Evolutionary conservation across 2,329 filamentous ascomycete species (phyloP).

Genomic region (Laburnicola sp.): DNA sequence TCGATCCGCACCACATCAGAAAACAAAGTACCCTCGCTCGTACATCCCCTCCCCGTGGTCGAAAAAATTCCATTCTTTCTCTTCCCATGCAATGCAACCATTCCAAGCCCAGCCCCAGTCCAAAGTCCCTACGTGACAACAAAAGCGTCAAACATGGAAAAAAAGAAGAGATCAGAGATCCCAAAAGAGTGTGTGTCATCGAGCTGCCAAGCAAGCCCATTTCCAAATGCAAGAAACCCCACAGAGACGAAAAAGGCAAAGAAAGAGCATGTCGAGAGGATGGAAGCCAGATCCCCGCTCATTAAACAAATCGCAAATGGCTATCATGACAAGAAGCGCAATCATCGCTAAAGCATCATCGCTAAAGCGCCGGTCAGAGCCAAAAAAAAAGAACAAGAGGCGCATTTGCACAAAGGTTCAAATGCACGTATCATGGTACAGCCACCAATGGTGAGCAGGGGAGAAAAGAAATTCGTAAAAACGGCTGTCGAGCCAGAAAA

Average conservation of each 20-base stretch:
- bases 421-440: background rate
- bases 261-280: background rate
- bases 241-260: background rate
- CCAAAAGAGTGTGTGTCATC: background rate
- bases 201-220: background rate
- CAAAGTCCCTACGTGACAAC: background rate
- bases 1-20: no score
- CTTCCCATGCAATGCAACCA: background rate
- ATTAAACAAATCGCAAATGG: background rate
- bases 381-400: background rate
- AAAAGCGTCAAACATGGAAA: slow-evolving; percentile 1
- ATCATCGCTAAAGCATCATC: background rate
- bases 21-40: background rate
- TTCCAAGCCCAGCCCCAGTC: background rate
- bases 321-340: background rate
- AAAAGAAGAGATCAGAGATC: background rate
- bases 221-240: background rate
- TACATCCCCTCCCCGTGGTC: background rate
- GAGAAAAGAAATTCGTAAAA: slow-evolving; percentile 8
- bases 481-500: slow-evolving; percentile 5
- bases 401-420: background rate
- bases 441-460: background rate
- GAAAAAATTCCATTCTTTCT: background rate
- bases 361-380: no score
- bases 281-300: background rate